Base-by-base conservation (phyloP, 2,329 filamentous ascomycete species). In the Hirsutella minnesotensis region DNA sequence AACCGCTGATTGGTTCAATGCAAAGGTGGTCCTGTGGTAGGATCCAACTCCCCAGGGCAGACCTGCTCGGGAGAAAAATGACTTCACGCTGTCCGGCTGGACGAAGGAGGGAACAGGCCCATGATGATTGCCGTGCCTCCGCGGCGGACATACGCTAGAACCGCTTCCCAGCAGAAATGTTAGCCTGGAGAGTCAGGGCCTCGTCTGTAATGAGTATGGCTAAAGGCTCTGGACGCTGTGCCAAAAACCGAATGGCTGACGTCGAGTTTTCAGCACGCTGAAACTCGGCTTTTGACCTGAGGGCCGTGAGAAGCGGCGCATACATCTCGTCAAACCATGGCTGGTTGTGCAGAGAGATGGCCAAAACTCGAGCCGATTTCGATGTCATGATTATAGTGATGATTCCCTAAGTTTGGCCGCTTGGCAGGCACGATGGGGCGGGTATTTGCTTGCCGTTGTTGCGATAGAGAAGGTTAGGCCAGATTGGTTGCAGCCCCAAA, bases 31-130 rank as follows among this genome's bases (percentile, higher is more conserved):
- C 39, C 45, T 48, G 21, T 52, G 38, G 44, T 52, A 54, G 2
- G 40, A 45, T 12, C 48, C 53, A 16, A 24, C 35, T 30, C 47
- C 45, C 55, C 54, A 56, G 1, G 44, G 48, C 30, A 58, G 45
- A 20, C 48, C 52, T 29, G 49, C 42, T 37, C 49, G 48, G 12
- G 27, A 35, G 45, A 52, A 57, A 48, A 53, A 54, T 16, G 48
- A 46, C 39, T 46, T 43, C 3, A 50, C 44, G 9, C 30, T 20
- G 36, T 20, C 2, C 5, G 20, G 40, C n/a, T 20, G 16, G 4
- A 44, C 42, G 19, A 50, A 47, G 12, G 29, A 24, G 10, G 46
- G 19, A 21, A 54, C 36, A 46, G 46, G 20, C 43, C 44, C 45
- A 52, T 50, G 37, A 50, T 41, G 3, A 52, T 38, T 10, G 35